phyloP scores from a whole-genome alignment of 1,139 yeast species.

The Kodamaea suecica region DNA sequence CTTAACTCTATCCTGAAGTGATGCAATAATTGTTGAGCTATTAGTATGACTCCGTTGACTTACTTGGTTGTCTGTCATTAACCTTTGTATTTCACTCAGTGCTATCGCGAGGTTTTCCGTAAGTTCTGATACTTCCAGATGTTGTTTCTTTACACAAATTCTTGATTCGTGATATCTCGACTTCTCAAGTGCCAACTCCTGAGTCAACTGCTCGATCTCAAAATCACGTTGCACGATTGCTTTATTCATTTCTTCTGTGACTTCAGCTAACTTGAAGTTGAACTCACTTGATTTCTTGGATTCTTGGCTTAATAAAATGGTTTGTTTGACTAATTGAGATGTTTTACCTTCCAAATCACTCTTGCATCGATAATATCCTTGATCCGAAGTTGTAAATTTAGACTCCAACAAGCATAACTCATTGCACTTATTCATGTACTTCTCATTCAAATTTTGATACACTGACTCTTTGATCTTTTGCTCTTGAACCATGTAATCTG shows the following conservation, averaged over 20 bases:
- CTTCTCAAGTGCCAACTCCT: not conserved
- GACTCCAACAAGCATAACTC: not conserved
- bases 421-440: not conserved
- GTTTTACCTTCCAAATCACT: not conserved
- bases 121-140: not conserved
- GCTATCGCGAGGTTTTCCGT: not conserved
- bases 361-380: not conserved
- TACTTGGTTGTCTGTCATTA: not conserved
- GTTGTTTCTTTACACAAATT: no score
- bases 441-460: not conserved
- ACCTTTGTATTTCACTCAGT: not conserved
- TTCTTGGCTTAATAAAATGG: not conserved
- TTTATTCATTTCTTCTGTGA: not conserved
- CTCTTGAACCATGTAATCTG: no score
- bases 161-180: no score
- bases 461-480: no score
- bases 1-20: constrained; percentile 3
- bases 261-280: not conserved
- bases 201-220: not conserved
- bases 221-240: no score
- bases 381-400: not conserved
- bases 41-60: not conserved
- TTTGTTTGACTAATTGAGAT: not conserved
- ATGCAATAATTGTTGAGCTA: constrained; percentile 2
- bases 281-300: not conserved